Evolutionary conservation across 1,284 basidiomycete species (phyloP).

Genomic region (Cryptococcus jaspeensis): DNA sequence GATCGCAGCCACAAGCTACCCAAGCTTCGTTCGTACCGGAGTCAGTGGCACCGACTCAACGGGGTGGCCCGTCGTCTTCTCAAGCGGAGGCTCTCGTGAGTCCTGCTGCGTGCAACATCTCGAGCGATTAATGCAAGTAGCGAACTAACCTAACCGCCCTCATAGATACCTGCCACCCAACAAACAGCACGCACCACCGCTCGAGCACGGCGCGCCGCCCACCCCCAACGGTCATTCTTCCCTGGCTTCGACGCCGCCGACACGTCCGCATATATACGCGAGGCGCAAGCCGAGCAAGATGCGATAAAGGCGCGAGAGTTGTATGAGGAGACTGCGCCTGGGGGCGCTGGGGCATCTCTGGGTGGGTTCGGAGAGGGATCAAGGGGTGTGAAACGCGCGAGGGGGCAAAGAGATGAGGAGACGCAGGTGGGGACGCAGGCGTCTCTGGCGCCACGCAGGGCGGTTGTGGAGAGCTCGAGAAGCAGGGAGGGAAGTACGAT

Average conservation of each 20-base stretch:
- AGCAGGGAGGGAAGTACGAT: neutral
- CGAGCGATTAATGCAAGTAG: too few species aligned
- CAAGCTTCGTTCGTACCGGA: too few species aligned
- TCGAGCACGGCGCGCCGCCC: too few species aligned
- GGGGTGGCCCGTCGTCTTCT: too few species aligned
- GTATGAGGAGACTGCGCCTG: conserved; percentile 38
- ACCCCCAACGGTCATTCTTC: too few species aligned
- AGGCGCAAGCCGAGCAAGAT: conserved; percentile 27
- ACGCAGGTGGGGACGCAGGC: conserved; percentile 2
- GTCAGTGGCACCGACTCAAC: too few species aligned
- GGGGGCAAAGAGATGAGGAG: conserved; percentile 1
- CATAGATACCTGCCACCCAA: too few species aligned
- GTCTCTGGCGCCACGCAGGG: neutral
- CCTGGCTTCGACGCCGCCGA: conserved; percentile 14
- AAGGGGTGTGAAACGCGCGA: neutral
- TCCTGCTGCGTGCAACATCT: too few species aligned
- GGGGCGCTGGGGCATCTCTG: neutral
- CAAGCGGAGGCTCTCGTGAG: too few species aligned
- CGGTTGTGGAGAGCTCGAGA: neutral
- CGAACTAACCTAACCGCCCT: too few species aligned
- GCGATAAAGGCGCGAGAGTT: conserved; percentile 34
- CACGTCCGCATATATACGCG: conserved; percentile 15
- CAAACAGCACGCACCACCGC: too few species aligned
- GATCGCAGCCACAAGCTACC: too few species aligned
- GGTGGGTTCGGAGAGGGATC: neutral